Evolutionary conservation across 192 early-diverging fungal genomes (phyloP), one percentile per base, ranked within the genome.

Genomic region (Chytriomyces sp.): DNA sequence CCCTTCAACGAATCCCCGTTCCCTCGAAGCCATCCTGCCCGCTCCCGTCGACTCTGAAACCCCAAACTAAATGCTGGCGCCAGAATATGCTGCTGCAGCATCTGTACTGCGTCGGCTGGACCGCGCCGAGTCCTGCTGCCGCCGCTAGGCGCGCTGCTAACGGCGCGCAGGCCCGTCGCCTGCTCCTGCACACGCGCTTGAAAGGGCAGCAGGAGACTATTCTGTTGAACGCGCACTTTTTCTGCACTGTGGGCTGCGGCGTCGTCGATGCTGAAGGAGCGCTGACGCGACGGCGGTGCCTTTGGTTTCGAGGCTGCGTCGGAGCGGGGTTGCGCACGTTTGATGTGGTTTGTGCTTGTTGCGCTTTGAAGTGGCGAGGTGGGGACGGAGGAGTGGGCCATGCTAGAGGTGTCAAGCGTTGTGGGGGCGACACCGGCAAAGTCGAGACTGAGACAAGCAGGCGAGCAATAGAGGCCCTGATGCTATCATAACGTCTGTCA

Each of bases 381-480:
- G 44, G 44, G 17, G 0, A 22, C 17, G 17, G 22, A 22, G 2
- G 14, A n/a, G 14, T 49, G 44, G 17, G 14, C 44, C 2, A 49
- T 22, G 44, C 44, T n/a, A n/a, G n/a, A n/a, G 12, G 55, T 57
- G 55, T 8, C 8, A 26, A 7, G 6, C 8, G 8, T 57, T 57
- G 30, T 26, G 17, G 33, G 39, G 19, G 39, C 36, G 12, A 28
- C 36, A 7, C 52, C n/a, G 0, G 36, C 8, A 30, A 68, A 68
- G 54, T 68, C 65, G 2, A 14, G 5, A 19, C 52, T 8, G 14
- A 68, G 65, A 34, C 65, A 68, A 19, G 7, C 33, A 1, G 65
- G 52, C 3, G 52, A 55, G 65, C 65, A 68, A 53, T 68, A 68
- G 19, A 68, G 65, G 52, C 65, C 65, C 6, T 28, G 31, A 53